Conservation (phyloP, 2,329 filamentous ascomycete species). For the Dactylellina leptospora region DNA sequence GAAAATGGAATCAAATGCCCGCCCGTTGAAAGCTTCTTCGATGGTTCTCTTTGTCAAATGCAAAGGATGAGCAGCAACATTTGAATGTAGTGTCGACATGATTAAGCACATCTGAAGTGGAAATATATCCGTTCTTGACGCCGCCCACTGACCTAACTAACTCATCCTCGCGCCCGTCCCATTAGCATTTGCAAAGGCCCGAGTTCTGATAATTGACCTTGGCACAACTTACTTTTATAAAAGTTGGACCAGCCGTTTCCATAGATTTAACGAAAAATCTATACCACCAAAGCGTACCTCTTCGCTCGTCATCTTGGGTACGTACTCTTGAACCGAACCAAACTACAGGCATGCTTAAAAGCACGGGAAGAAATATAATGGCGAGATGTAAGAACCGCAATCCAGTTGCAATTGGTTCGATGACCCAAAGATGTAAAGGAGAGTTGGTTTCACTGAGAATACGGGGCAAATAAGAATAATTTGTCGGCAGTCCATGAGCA, state of each 20-base stretch:
- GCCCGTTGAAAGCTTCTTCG: conserved; percentile 79
- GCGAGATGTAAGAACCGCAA: conserved; percentile 87
- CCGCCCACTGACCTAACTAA: conserved; percentile 95
- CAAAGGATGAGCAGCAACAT: conserved; percentile 90
- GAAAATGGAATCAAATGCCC: conserved; percentile 88
- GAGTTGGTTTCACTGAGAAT: conserved; percentile 59
- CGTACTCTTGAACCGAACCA: conserved; percentile 76
- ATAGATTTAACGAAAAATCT: conserved; percentile 83
- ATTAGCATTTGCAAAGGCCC: neutral
- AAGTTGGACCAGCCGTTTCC: conserved; percentile 92
- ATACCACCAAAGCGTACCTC: conserved; percentile 94
- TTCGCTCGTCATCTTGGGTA: conserved; percentile 76
- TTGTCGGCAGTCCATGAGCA: neutral
- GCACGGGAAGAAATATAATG: conserved; percentile 88
- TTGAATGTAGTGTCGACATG: conserved; percentile 94
- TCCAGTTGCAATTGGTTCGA: conserved; percentile 84
- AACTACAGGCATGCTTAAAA: conserved; percentile 78
- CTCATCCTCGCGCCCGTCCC: neutral
- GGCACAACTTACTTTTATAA: conserved; percentile 78
- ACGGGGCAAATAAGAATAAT: neutral
- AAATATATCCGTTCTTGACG: conserved; percentile 94
- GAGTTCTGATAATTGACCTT: neutral
- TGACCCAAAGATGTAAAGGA: conserved; percentile 55
- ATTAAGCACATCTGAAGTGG: conserved; percentile 88
- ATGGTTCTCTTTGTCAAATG: conserved; percentile 80